Base-by-base conservation (phyloP, 495 filamentous ascomycete genomes). In the Trichoderma parareesei region DNA sequence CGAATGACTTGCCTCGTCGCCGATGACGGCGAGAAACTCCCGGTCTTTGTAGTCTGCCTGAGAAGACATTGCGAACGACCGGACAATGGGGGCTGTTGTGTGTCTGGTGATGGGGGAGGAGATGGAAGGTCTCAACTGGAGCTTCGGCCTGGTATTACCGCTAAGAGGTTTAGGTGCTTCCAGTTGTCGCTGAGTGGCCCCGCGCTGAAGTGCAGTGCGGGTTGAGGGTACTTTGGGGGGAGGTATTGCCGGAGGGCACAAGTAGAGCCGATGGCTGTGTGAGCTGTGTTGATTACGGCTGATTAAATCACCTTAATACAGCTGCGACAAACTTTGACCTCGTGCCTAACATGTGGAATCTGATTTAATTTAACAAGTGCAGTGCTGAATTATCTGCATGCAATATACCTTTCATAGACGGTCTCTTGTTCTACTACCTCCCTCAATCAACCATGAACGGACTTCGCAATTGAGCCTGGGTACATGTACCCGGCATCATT, bases 21-120 rank as follows among this genome's bases (percentile, higher is more conserved):
- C 93, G 70, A 99, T 98, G 38, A 98, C 93, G 60, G 94, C 95
- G 61, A 98, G 85, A 78, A 99, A 96, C 75, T 98, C 89, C 68
- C 95, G 85, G 77, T 97, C 91, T 79, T 96, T 90, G 77, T 87
- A 89, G 61, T 84, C 81, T 53, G 85, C 82, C 20, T 85, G 75
- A 38, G 84, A 78, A 67, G 84, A 74, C 72, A 87, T 84, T 27
- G 38, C 38, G 38, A 61, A 74, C 27, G 27, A 79, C 83, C 46
- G 61, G 75, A 35, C 37, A 68, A 63, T 43, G 49, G 59, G 40
- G 38, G 4, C 20, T 27, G 16, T 27, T 27, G 27, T 27, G 27
- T 27, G 27, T 27, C 27, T 27, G 27, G 27, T 27, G 27, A 27
- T 61, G 55, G 65, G 62, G 35, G 27, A 35, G 27, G 35, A 62